Conservation (phyloP, 208 protist genomes). For the Zelonia costaricensis region DNA sequence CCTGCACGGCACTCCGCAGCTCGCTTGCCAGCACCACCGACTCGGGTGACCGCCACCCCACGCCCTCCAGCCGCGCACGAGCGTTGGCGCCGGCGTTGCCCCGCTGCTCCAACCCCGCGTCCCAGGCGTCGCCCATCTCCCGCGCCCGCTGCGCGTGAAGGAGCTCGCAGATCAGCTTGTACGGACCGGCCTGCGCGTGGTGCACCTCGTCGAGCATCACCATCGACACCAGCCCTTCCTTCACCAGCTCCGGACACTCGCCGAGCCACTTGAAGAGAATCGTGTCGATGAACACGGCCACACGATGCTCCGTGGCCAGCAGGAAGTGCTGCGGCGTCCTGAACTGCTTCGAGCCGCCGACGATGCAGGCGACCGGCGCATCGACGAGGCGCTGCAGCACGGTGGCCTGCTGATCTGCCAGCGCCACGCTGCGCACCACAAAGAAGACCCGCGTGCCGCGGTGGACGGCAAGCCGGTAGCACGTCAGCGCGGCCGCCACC, state of each 20-base stretch:
- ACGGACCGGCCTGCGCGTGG: conserved; percentile 37
- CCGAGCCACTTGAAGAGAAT: conserved; percentile 39
- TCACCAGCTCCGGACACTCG: conserved; percentile 7
- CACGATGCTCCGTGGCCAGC: not conserved
- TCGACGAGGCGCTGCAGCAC: conserved; percentile 17
- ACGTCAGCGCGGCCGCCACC: conserved; percentile 36
- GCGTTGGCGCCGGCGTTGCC: not conserved
- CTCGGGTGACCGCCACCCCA: not conserved
- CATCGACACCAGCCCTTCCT: conserved; percentile 20
- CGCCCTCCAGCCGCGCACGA: not conserved
- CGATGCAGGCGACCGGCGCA: conserved; percentile 6
- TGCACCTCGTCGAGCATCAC: conserved; percentile 75
- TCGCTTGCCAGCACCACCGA: not conserved
- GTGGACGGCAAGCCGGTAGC: conserved; percentile 6
- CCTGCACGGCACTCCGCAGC: not conserved
- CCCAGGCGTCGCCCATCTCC: not conserved
- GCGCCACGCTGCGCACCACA: conserved; percentile 39
- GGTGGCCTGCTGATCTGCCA: conserved; percentile 34
- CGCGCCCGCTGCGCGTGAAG: conserved; percentile 4
- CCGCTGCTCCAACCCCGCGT: too few species aligned
- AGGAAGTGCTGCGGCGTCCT: not conserved
- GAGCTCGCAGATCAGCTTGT: conserved; percentile 20
- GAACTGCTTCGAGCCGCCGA: conserved; percentile 19
- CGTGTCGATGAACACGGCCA: conserved; percentile 43
- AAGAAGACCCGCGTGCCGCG: conserved; percentile 44